Base-by-base conservation (phyloP, 352 stramenopile genomes). In the Phytophthora palmivora region DNA sequence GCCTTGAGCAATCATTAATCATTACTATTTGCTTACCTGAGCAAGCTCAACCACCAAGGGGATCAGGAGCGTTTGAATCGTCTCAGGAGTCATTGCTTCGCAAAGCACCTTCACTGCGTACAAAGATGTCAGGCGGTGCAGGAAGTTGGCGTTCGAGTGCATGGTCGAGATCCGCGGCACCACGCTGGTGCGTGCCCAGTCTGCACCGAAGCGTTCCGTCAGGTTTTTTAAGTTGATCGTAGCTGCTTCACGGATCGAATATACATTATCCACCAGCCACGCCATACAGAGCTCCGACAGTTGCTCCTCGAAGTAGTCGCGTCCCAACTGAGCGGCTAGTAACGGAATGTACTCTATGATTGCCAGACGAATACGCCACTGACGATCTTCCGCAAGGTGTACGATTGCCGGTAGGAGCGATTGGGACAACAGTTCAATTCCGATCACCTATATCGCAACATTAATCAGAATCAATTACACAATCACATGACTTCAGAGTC, bases 311-410 rank as follows among this genome's bases (percentile, higher is more conserved):
- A 99, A 99, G 79, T 99, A 99, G 16, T 97, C 82, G 48, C 83
- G 84, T 14, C 97, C 97, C 15, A 99, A 79, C 56, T 99, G 95
- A 56, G 94, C 90, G 4, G 96, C 97, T 33, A 99, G 72, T 39
- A 98, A 76, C 34, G 98, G 98, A 56, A 99, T 98, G 76, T 99
- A 97, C 71, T 99, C 88, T 78, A 99, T 99, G 70, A 99, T 99
- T 16, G 96, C 97, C 12, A 99, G 78, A 34, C 98, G 91, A 63
- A 99, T 98, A 59, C 97, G 87, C 98, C 98, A 99, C 74, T 99
- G 98, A n/a, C 88, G 84, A 81, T 99, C 97, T 83, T 99, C 93
- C 18, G 97, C 95, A 41, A 99, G 82, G 67, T 99, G 96, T 6
- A 99, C 79, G 78, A 99, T 98, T 41, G 97, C 97, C 39, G 97